These are phyloP conservation scores for Rutstroemia sydowiana DNA, from an alignment of 2,329 filamentous ascomycete genomes.

Conservation along the genomic window DNA sequence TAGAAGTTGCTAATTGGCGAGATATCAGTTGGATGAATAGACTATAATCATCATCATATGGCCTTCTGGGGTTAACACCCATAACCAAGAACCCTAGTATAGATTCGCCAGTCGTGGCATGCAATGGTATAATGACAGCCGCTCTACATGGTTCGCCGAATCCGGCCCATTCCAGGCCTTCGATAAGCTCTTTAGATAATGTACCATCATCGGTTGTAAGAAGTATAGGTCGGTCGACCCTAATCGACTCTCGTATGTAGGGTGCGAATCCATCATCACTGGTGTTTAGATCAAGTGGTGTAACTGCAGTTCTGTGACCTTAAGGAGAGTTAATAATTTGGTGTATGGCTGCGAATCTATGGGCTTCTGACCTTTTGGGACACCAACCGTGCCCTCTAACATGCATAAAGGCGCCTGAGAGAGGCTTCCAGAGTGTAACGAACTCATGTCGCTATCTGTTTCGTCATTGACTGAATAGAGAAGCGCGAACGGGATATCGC, in stretches of 20 bases:
- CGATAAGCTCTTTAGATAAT: conserved; percentile 55
- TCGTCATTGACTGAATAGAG: conserved; percentile 72
- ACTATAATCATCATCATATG: conserved; percentile 74
- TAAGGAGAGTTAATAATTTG: conserved; percentile 38
- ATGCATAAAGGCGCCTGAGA: conserved; percentile 54
- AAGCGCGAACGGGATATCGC: conserved; percentile 67
- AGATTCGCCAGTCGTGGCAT: conserved; percentile 64
- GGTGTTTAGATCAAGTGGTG: conserved; percentile 59
- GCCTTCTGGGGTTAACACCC: conserved; percentile 69
- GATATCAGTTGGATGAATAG: conserved; percentile 70
- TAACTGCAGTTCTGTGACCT: conserved; percentile 53
- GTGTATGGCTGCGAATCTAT: background rate
- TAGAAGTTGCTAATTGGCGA: conserved; percentile 68
- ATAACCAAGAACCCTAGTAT: conserved; percentile 73
- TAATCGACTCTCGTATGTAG: conserved; percentile 70
- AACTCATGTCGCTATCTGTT: conserved; percentile 58
- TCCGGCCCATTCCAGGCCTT: conserved; percentile 62
- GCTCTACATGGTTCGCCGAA: conserved; percentile 64
- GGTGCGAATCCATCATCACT: conserved; percentile 68
- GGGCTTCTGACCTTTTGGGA: conserved; percentile 42
- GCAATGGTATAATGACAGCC: conserved; percentile 70
- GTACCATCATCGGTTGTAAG: conserved; percentile 61
- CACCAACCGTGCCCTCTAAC: conserved; percentile 67
- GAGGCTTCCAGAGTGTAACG: conserved; percentile 60
- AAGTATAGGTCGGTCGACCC: conserved; percentile 57